phyloP scores from a whole-genome alignment of 164 flowering plant genomes.

The Chloranthus sessilifolius region DNA sequence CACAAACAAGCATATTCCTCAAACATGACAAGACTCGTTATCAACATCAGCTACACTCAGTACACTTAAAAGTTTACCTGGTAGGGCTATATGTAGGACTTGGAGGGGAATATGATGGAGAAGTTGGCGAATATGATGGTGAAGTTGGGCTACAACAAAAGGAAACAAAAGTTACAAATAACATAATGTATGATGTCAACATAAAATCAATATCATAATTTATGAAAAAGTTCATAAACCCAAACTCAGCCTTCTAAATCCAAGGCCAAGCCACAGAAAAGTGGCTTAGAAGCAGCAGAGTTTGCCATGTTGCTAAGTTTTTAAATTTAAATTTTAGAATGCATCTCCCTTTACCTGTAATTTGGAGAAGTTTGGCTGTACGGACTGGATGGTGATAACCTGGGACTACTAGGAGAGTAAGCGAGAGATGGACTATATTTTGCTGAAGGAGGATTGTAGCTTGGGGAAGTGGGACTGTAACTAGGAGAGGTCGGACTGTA shows the following conservation, averaged over 20 bases:
- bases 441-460: conserved; percentile 62
- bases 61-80: conserved; percentile 66
- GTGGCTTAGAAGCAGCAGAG: too few relatives aligned
- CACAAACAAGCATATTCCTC: too few relatives aligned
- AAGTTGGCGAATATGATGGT: conserved; percentile 96
- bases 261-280: too few relatives aligned
- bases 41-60: too few relatives aligned
- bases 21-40: too few relatives aligned
- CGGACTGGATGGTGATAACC: conserved; percentile 78
- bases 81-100: conserved; percentile 94
- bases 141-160: conserved; percentile 77
- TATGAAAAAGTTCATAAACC: too few relatives aligned
- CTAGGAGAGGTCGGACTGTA: conserved; percentile 82
- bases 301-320: too few relatives aligned
- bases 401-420: conserved; percentile 90
- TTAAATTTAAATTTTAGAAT: too few relatives aligned
- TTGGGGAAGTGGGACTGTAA: conserved; percentile 69
- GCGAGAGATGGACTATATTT: conserved; percentile 79
- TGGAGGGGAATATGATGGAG: conserved; percentile 88
- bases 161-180: neutral
- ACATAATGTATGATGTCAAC: too few relatives aligned
- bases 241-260: too few relatives aligned
- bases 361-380: conserved; percentile 91
- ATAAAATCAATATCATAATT: too few relatives aligned
- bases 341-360: conserved; percentile 86